Conservation (phyloP, 108 stramenopile species). For the Pseudonitzschia delicatissima region DNA sequence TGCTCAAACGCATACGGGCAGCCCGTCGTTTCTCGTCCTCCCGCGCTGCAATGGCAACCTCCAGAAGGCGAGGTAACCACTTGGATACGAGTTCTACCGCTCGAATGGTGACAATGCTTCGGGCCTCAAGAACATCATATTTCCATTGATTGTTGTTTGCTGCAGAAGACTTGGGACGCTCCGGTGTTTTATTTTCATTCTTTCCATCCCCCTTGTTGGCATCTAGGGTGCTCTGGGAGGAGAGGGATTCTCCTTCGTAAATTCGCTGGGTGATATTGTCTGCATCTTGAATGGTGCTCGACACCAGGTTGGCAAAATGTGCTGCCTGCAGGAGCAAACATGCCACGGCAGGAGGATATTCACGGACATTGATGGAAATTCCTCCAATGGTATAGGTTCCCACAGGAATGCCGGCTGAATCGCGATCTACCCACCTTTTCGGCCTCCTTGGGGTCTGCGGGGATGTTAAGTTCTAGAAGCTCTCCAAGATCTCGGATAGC, state of each 20-base stretch:
- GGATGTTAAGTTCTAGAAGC: constrained; percentile 69
- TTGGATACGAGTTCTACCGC: constrained; percentile 61
- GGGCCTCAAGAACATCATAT: constrained; percentile 77
- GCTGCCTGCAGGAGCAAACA: constrained; percentile 79
- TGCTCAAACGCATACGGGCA: constrained; percentile 37
- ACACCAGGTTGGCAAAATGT: constrained; percentile 72
- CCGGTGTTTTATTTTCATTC: neutral
- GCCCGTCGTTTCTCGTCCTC: constrained; percentile 82
- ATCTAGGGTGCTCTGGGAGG: constrained; percentile 22
- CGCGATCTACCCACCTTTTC: constrained; percentile 29
- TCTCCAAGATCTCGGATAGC: constrained; percentile 82
- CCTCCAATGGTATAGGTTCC: constrained; percentile 68
- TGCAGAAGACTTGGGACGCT: constrained; percentile 14
- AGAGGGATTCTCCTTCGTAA: constrained; percentile 64
- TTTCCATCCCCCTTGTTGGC: constrained; percentile 9
- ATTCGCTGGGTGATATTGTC: constrained; percentile 54
- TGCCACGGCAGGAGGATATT: constrained; percentile 72
- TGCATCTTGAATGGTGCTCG: constrained; percentile 49
- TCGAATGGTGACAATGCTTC: constrained; percentile 69
- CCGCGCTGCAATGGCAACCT: constrained; percentile 70
- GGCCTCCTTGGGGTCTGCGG: constrained; percentile 41
- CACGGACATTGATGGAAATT: constrained; percentile 62
- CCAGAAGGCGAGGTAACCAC: constrained; percentile 77
- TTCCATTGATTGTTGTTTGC: constrained; percentile 78
- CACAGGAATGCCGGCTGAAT: constrained; percentile 20